Base-by-base conservation (phyloP, 805 yeast genomes). In the Komagataella pseudopastoris region DNA sequence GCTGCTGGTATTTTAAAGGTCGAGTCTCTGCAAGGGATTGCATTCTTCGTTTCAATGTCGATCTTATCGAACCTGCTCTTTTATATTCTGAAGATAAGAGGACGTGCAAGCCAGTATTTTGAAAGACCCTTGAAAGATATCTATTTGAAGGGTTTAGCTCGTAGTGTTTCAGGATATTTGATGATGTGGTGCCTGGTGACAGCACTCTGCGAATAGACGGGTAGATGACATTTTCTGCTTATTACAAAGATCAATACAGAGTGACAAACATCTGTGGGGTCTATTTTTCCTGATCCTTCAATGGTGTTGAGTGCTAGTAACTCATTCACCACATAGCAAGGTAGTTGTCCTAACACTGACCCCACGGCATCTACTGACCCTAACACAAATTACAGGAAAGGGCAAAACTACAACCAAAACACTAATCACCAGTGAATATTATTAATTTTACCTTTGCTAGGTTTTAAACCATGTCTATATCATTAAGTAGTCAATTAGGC, bases 171-270 rank as follows among this genome's bases (percentile, higher is more conserved):
- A 10, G 75, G 81, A 46, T 79, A 67, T 56, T 67, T 76, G 6
- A 74, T 79, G 74, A 71, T 78, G 58, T 79, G 85, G 85, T 77
- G 83, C 49, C 64, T 79, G 53, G 65, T 76, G 14, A 71, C 69
- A 57, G 80, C 79, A 1, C 56, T 77, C 8, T 30, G 39, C 14
- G 39, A 30, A 14, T 30, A 30, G 39, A 5, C 5, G 10, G n/a
- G 5, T 4, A 12, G 39, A 30, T 30, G 39, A 30, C 39, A 30
- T 30, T 12, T 30, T 10, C 10, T 30, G 39, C 3, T 14, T 30
- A 4, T 14, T 30, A 10, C 14, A 30, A 1, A 14, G 6, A 10
- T 30, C 4, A 6, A 2, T 24, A 30, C 10, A 10, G 39, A 30
- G 39, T 10, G 14, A 30, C 5, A 8, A 30, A 8, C 14, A 30